These are phyloP conservation scores for Umbelopsis vinacea DNA, from an alignment of 192 early-diverging fungal species.

Conservation along the genomic window DNA sequence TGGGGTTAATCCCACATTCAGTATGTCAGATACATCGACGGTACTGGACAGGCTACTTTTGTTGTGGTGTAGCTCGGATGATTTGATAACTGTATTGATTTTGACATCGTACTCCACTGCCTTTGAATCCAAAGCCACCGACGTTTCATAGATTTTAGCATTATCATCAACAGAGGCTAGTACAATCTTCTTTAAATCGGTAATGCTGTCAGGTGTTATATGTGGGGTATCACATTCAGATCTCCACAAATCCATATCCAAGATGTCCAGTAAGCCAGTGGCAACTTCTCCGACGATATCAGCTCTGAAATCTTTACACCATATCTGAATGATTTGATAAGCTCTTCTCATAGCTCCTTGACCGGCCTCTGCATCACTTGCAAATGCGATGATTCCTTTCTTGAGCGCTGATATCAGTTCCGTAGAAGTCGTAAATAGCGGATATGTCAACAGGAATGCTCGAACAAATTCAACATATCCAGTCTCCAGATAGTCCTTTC, in stretches of 20 bases:
- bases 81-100: slow-evolving; percentile 5
- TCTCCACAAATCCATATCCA: slow-evolving; percentile 24
- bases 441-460: slow-evolving; percentile 47
- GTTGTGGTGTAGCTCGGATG: neutral
- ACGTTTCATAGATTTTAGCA: neutral
- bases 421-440: slow-evolving; percentile 39
- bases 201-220: neutral
- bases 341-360: neutral
- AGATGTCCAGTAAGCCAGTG: slow-evolving; percentile 31
- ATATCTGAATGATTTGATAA: slow-evolving; percentile 27
- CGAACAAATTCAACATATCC: slow-evolving; percentile 30
- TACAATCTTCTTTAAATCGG: neutral
- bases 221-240: neutral
- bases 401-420: slow-evolving; percentile 32
- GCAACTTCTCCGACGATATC: slow-evolving; percentile 43
- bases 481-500: slow-evolving; percentile 29
- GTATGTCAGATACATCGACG: slow-evolving; percentile 51
- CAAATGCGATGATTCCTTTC: neutral
- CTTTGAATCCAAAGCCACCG: neutral
- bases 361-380: neutral
- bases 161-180: neutral
- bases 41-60: neutral
- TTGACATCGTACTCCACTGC: neutral
- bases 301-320: slow-evolving; percentile 36
- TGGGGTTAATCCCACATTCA: slow-evolving; percentile 66